These are phyloP conservation scores for Globisporangium mamillatum DNA, from an alignment of 352 stramenopile species.

Conservation along the genomic window DNA sequence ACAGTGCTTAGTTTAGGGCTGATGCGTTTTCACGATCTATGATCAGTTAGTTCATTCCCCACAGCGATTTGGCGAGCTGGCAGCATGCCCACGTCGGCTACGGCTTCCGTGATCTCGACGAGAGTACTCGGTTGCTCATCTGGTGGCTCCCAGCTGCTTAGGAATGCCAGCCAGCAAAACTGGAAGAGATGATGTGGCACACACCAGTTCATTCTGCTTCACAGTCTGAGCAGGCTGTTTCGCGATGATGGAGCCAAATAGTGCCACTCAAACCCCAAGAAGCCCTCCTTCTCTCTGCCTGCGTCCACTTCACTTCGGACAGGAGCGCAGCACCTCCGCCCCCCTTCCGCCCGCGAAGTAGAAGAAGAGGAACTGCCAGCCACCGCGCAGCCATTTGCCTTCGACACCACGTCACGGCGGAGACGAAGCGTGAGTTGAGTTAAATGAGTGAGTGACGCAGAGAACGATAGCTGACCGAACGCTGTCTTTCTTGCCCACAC, in stretches of 20 bases:
- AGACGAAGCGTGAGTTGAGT: neutral
- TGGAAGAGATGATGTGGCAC: neutral
- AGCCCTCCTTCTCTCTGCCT: no score
- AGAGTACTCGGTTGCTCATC: no score
- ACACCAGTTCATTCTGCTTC: neutral
- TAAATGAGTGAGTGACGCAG: neutral
- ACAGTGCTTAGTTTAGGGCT: no score
- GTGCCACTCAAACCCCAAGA: neutral
- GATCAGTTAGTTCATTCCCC: no score
- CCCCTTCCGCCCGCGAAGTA: neutral
- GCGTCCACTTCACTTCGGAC: neutral
- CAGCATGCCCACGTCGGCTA: no score
- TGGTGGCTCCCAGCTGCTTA: no score
- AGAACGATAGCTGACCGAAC: neutral
- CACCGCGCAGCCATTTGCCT: neutral
- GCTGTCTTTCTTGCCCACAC: no score
- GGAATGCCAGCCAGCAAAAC: no score
- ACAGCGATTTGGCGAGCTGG: no score
- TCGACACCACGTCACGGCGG: neutral
- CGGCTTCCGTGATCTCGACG: no score
- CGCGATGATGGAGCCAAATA: slow-evolving; percentile 5
- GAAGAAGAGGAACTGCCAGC: neutral
- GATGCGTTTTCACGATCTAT: no score
- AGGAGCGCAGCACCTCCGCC: neutral
- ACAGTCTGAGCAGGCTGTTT: neutral